phyloP scores from a whole-genome alignment of 2,329 filamentous ascomycete genomes.

The Xylaria polymorpha region DNA sequence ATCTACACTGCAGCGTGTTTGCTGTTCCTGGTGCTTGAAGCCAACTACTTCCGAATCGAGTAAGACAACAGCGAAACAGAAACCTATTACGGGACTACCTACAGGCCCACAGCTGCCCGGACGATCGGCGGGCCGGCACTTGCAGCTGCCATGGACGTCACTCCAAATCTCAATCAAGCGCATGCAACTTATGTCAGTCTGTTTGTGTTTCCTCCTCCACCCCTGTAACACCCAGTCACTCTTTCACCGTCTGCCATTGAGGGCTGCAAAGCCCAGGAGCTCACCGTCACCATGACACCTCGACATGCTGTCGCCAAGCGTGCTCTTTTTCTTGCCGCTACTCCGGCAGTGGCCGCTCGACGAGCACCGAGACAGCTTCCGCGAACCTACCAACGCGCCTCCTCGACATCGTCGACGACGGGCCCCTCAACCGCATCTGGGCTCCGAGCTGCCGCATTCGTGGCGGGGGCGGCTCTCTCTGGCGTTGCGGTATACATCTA shows the following conservation, averaged over 20 bases:
- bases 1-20: not conserved
- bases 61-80: conserved; percentile 31
- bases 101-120: conserved; percentile 21
- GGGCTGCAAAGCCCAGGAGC: conserved; percentile 46
- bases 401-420: conserved; percentile 38
- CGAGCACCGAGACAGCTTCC: conserved; percentile 38
- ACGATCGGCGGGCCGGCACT: not conserved
- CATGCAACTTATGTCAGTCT: not conserved
- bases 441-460: conserved; percentile 52
- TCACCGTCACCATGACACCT: conserved; percentile 44
- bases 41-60: conserved; percentile 31
- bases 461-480: conserved; percentile 56
- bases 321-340: conserved; percentile 38
- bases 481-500: conserved; percentile 71
- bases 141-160: conserved; percentile 36
- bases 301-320: conserved; percentile 42
- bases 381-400: conserved; percentile 38
- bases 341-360: conserved; percentile 35
- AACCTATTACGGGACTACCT: not conserved
- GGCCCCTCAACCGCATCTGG: conserved; percentile 1
- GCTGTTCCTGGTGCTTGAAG: not conserved
- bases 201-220: conserved; percentile 14
- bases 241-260: conserved; percentile 44
- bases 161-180: conserved; percentile 1
- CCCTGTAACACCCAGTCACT: conserved; percentile 17